Base-by-base conservation (phyloP, 2,329 filamentous ascomycete species). In the Fonsecaea pedrosoi region DNA sequence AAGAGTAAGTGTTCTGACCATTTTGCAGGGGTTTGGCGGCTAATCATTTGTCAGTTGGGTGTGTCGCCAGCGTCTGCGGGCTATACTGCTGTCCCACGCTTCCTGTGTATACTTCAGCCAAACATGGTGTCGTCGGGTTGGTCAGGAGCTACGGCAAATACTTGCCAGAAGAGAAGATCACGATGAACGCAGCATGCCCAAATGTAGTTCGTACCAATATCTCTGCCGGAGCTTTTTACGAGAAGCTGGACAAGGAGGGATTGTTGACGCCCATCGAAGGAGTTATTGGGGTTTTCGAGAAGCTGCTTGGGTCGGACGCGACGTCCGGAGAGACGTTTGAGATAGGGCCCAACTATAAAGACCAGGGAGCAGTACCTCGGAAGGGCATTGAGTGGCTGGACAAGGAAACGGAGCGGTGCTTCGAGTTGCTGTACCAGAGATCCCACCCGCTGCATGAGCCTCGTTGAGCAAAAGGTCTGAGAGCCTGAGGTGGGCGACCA, bases 311-410 rank as follows among this genome's bases (percentile, higher is more conserved):
- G 34, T 58, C 60, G 1, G 72, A 74, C 35, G 69, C 72, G n/a
- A 73, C 73, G n/a, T 79, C 77, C 34, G 80, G 79, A 1, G 75
- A 80, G 66, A 77, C 78, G n/a, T 75, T 79, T 54, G 81, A 82
- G 62, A 75, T 77, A 53, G 78, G 78, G 12, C 79, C 81, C 8
- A 76, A 76, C 53, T 73, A 71, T 60, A 66, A 71, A 40, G 42
- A 62, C 8, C 55, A 67, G 34, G 70, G 71, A 12, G 66, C 71
- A n/a, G 64, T 71, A 4, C 42, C 48, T 15, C 66, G 62, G 15
- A 60, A 65, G 40, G 60, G 45, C 3, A 60, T 61, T 15, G 66
- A 66, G 45, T 69, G 54, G 34, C 38, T 72, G 30, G 70, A 71
- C 61, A 59, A 67, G 55, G 70, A 72, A 48, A 68, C 48, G 15